A percentile compares a stretch with the other conserved stretches of the same genome.
These are phyloP conservation scores for Crataegus laevigata DNA, from an alignment of 306 rosid species.

Conservation along the genomic window DNA sequence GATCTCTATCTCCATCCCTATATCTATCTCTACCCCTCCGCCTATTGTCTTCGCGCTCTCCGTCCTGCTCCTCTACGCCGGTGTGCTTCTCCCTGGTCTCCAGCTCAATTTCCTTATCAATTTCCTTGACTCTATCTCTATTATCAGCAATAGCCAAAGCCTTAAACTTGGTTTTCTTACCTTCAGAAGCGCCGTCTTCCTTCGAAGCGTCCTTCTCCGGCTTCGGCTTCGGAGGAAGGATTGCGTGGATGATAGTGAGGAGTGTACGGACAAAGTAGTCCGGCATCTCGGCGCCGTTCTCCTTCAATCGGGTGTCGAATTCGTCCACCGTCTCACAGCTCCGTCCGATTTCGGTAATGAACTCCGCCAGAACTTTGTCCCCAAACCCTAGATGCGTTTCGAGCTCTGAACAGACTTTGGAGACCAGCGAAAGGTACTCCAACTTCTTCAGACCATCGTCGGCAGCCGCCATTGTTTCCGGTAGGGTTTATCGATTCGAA, in stretches of 20 bases:
- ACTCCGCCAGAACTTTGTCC: background rate
- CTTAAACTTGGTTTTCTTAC: slow-evolving; percentile 37
- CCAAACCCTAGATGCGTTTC: background rate
- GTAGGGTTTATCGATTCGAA: background rate
- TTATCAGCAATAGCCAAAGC: slow-evolving; percentile 52
- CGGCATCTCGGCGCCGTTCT: background rate
- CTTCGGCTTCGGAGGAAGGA: background rate
- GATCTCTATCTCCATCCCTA: background rate
- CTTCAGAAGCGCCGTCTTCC: slow-evolving; percentile 34
- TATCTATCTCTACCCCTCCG: background rate
- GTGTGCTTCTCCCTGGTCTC: slow-evolving; percentile 30
- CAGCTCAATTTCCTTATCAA: slow-evolving; percentile 50
- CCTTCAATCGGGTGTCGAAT: background rate
- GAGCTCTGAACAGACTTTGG: background rate
- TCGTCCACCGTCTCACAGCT: background rate
- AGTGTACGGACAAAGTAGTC: background rate
- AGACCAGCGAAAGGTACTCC: background rate
- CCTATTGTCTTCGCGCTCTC: slow-evolving; percentile 4
- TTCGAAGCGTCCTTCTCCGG: background rate
- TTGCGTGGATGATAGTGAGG: background rate
- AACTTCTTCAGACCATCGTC: background rate
- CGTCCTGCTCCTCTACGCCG: slow-evolving; percentile 15
- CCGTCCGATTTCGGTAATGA: background rate
- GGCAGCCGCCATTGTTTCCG: background rate
- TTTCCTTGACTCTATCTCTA: slow-evolving; percentile 52